A percentile compares a stretch with the other conserved stretches of the same genome.
These are phyloP conservation scores for Angomonas ambiguus DNA, from an alignment of 208 protist genomes.

Conservation along the genomic window DNA sequence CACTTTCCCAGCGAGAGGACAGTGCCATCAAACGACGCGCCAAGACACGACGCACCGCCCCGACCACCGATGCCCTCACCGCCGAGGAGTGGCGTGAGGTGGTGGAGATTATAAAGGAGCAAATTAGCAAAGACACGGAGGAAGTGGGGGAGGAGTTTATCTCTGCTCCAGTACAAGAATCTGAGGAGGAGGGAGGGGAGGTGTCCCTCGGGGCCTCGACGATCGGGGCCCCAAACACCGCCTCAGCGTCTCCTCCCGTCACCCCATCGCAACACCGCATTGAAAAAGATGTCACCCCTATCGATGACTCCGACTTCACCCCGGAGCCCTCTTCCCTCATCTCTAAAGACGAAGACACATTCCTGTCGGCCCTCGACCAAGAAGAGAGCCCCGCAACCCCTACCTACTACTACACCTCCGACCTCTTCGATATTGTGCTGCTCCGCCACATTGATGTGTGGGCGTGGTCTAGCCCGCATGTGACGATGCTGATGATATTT, in stretches of 20 bases:
- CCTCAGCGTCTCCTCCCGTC: neutral
- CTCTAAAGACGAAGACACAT: neutral
- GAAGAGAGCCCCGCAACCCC: neutral
- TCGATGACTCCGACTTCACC: neutral
- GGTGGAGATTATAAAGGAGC: neutral
- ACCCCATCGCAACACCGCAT: neutral
- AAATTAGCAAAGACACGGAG: neutral
- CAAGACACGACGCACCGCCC: neutral
- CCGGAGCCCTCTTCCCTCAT: neutral
- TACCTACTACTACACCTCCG: neutral
- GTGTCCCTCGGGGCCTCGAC: neutral
- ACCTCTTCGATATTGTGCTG: slow-evolving; percentile 23
- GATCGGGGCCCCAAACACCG: neutral
- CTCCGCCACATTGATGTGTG: slow-evolving; percentile 28
- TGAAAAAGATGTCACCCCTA: no score
- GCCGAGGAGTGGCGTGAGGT: neutral
- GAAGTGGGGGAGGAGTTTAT: neutral
- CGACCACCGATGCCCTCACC: neutral
- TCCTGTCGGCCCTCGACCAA: neutral
- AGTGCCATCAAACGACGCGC: neutral
- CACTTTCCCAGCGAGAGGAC: neutral
- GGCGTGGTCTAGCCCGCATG: slow-evolving; percentile 28
- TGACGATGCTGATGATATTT: slow-evolving; percentile 18
- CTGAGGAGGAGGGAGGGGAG: neutral
- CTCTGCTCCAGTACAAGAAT: neutral